phyloP scores from a whole-genome alignment of 352 stramenopile genomes.

The Phytophthora cryptogea region DNA sequence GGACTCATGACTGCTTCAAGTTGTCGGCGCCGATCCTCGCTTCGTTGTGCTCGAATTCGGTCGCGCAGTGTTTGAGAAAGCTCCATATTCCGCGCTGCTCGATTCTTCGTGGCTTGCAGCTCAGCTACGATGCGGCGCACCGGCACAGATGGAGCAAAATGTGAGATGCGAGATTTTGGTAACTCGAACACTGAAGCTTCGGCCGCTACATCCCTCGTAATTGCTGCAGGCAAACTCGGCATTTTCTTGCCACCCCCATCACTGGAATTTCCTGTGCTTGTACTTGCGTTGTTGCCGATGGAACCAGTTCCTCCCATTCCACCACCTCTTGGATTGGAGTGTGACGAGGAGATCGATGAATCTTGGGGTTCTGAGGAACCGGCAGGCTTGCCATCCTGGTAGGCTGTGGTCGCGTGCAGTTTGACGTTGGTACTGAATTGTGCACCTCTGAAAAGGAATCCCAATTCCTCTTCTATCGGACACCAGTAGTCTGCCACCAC shows the following conservation, averaged over 20 bases:
- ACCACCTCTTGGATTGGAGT: slow-evolving; percentile 11
- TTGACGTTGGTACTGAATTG: slow-evolving; percentile 74
- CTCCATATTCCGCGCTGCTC: slow-evolving; percentile 63
- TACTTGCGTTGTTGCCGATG: slow-evolving; percentile 17
- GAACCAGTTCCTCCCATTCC: slow-evolving; percentile 21
- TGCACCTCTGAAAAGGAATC: slow-evolving; percentile 74
- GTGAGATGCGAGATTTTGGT: slow-evolving; percentile 53
- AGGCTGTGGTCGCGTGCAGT: slow-evolving; percentile 36
- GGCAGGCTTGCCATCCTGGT: slow-evolving; percentile 17
- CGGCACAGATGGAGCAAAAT: slow-evolving; percentile 65
- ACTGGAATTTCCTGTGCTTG: slow-evolving; percentile 1
- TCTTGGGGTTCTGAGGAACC: slow-evolving; percentile 24
- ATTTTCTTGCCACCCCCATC: slow-evolving; percentile 42
- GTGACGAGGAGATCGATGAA: slow-evolving; percentile 8
- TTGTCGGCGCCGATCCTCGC: slow-evolving; percentile 44
- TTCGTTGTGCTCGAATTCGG: slow-evolving; percentile 46
- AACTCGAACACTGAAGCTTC: slow-evolving; percentile 40
- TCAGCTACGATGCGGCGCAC: slow-evolving; percentile 71
- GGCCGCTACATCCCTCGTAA: slow-evolving; percentile 22
- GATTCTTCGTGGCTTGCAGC: slow-evolving; percentile 64
- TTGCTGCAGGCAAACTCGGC: slow-evolving; percentile 41
- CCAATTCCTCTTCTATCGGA: slow-evolving; percentile 68
- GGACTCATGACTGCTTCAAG: slow-evolving; percentile 50
- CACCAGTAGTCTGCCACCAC: slow-evolving; percentile 59
- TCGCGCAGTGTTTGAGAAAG: slow-evolving; percentile 72